These are phyloP conservation scores for Physaria fendleri DNA, from an alignment of 345 rosid genomes.

Conservation along the genomic window DNA sequence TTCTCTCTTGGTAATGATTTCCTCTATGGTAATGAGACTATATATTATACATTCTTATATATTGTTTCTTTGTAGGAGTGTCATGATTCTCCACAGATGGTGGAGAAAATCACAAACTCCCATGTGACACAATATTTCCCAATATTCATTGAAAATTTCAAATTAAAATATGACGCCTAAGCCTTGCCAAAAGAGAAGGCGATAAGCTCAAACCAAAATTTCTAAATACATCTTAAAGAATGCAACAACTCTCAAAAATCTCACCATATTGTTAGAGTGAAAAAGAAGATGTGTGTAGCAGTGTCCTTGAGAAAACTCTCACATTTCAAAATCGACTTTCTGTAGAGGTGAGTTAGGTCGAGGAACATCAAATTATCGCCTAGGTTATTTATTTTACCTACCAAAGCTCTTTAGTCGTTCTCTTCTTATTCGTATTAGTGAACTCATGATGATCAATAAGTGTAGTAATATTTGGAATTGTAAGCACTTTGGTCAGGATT, in stretches of 20 bases:
- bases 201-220: background rate
- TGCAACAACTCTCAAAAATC: background rate
- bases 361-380: background rate
- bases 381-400: background rate
- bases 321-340: background rate
- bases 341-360: background rate
- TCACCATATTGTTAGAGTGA: background rate
- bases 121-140: background rate
- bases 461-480: no score
- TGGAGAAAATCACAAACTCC: background rate
- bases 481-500: no score
- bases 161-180: background rate
- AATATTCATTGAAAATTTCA: background rate
- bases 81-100: background rate
- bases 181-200: background rate
- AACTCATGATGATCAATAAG: no score
- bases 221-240: background rate
- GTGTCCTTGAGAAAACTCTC: background rate
- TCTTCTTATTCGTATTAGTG: background rate
- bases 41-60: background rate
- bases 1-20: background rate
- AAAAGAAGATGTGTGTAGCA: background rate
- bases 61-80: background rate
- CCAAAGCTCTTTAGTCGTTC: background rate
- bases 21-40: background rate